phyloP scores from a whole-genome alignment of 1,139 yeast genomes.

The Geotrichum macrosporum region DNA sequence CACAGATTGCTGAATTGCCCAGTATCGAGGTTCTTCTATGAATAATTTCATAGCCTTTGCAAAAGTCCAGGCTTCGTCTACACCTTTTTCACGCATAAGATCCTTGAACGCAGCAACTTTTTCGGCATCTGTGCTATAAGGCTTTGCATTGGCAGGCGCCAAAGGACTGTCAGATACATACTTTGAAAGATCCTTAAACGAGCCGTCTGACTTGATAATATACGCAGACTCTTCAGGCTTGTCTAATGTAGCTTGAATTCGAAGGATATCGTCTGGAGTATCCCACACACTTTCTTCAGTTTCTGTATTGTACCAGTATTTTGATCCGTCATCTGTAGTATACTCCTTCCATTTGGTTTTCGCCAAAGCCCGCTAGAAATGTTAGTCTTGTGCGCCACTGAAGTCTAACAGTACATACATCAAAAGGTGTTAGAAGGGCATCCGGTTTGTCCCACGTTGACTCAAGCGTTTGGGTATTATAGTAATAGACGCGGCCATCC shows the following conservation, averaged over 20 bases:
- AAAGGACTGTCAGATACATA: constrained; percentile 18
- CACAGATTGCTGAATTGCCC: constrained; percentile 62
- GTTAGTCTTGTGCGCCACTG: constrained; percentile 8
- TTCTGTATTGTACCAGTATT: constrained; percentile 64
- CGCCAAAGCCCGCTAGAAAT: constrained; percentile 36
- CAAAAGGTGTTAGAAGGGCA: constrained; percentile 39
- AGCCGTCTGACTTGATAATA: not conserved
- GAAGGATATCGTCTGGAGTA: constrained; percentile 47
- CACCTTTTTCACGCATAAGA: constrained; percentile 51
- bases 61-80: constrained; percentile 77
- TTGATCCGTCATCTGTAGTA: constrained; percentile 62
- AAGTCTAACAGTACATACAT: constrained; percentile 6
- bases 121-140: constrained; percentile 31
- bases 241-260: constrained; percentile 20
- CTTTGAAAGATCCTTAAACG: constrained; percentile 18
- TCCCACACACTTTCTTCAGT: constrained; percentile 81
- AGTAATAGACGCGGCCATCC: constrained; percentile 69
- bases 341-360: constrained; percentile 57
- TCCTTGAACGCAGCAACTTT: constrained; percentile 48
- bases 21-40: constrained; percentile 59
- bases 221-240: constrained; percentile 1
- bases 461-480: constrained; percentile 58
- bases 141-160: constrained; percentile 19
- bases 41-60: constrained; percentile 58
- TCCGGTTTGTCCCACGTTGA: constrained; percentile 83